phyloP scores from a whole-genome alignment of 805 yeast species.

The Wickerhamiella dianesei region DNA sequence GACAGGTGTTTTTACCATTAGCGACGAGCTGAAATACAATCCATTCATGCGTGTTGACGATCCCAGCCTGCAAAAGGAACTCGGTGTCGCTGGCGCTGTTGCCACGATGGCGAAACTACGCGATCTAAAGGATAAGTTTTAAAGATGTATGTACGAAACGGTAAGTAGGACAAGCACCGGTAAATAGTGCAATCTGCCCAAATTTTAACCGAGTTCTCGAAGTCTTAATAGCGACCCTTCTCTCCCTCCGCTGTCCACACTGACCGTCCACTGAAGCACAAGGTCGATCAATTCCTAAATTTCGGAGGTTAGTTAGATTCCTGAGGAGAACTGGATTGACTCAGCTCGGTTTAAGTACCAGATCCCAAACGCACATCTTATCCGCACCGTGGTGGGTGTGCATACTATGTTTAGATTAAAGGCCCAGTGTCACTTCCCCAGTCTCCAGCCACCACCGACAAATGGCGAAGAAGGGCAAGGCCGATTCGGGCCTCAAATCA shows the following conservation, averaged over 20 bases:
- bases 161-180: background rate
- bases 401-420: too few relatives aligned
- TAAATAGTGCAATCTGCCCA: background rate
- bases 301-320: conserved; percentile 14
- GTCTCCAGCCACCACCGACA: too few relatives aligned
- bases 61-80: conserved; percentile 42
- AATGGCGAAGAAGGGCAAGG: background rate
- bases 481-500: background rate
- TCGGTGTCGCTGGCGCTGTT: conserved; percentile 38
- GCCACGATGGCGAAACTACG: conserved; percentile 64
- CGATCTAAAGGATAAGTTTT: conserved; percentile 55
- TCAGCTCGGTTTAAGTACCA: too few relatives aligned
- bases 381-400: too few relatives aligned
- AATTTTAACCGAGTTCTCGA: background rate
- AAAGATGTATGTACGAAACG: conserved; percentile 3
- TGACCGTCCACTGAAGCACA: conserved; percentile 10
- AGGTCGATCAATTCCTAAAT: conserved; percentile 12
- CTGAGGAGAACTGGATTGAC: background rate
- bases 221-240: background rate
- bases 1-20: conserved; percentile 76
- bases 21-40: conserved; percentile 66
- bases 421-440: too few relatives aligned
- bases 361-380: too few relatives aligned
- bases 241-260: conserved; percentile 45
- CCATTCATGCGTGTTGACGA: conserved; percentile 80